A percentile compares a stretch with the other conserved stretches of the same genome.
Conservation (phyloP, 352 stramenopile species). For the Pythium sukuiense region DNA sequence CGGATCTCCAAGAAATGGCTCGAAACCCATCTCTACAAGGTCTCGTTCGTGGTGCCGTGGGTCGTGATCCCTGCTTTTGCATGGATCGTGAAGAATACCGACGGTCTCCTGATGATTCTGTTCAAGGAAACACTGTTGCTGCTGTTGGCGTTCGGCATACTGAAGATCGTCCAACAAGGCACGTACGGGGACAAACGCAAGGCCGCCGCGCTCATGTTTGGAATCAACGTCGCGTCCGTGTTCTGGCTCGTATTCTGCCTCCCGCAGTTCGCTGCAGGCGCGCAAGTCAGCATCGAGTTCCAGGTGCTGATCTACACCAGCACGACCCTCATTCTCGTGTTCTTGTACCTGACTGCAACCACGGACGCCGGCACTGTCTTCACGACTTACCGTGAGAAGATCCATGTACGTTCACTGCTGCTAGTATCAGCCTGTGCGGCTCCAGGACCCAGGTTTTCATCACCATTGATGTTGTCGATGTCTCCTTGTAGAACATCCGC, state of each 20-base stretch:
- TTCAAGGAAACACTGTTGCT: conserved; percentile 40
- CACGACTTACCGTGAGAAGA: conserved; percentile 69
- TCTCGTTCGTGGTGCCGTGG: conserved; percentile 77
- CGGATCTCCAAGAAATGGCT: conserved; percentile 55
- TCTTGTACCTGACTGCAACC: conserved; percentile 54
- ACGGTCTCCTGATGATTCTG: conserved; percentile 39
- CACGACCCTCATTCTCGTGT: conserved; percentile 37
- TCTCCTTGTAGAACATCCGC: conserved; percentile 52
- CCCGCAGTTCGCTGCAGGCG: conserved; percentile 27
- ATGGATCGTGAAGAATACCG: conserved; percentile 39
- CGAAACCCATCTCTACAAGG: conserved; percentile 67
- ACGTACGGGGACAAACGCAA: conserved; percentile 79
- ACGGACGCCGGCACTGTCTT: conserved; percentile 62
- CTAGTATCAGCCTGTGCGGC: background rate
- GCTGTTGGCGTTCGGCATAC: conserved; percentile 32
- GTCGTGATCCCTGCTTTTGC: conserved; percentile 45
- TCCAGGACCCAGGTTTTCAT: no score
- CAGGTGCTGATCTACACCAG: conserved; percentile 30
- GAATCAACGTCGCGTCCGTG: conserved; percentile 74
- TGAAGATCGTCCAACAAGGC: conserved; percentile 58
- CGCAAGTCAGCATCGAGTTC: conserved; percentile 31
- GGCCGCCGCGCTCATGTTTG: conserved; percentile 67
- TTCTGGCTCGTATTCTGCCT: conserved; percentile 58
- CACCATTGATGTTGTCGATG: no score
- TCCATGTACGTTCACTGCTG: conserved; percentile 37